phyloP scores from a whole-genome alignment of 176 grass and related monocot species.

The Triticum monococcum region DNA sequence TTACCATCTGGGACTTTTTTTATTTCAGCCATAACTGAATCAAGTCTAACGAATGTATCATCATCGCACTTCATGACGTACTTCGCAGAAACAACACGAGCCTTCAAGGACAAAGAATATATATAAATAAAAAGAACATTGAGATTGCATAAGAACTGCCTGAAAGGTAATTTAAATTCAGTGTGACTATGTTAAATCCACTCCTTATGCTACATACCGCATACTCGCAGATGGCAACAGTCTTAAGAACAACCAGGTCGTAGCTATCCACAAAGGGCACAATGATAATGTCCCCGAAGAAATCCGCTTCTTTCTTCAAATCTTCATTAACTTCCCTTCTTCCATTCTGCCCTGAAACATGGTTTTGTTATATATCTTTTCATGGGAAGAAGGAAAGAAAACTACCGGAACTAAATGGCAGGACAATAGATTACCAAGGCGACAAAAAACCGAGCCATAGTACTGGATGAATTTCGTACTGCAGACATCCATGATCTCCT shows the following conservation, averaged over 20 bases:
- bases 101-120: conserved; percentile 32
- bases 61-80: conserved; percentile 84
- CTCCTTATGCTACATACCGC: conserved; percentile 45
- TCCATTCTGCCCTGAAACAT: conserved; percentile 50
- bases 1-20: conserved; percentile 53
- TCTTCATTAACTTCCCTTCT: conserved; percentile 64
- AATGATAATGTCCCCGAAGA: conserved; percentile 75
- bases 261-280: conserved; percentile 73
- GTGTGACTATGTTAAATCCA: conserved; percentile 6
- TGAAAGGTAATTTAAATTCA: conserved; percentile 20
- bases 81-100: conserved; percentile 43
- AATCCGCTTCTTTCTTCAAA: conserved; percentile 70
- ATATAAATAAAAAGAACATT: background rate
- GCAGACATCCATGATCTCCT: conserved; percentile 85
- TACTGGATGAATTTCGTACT: conserved; percentile 59
- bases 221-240: conserved; percentile 72
- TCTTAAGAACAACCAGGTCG: conserved; percentile 81
- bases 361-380: conserved; percentile 18
- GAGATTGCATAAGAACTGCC: background rate
- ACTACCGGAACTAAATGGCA: background rate
- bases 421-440: conserved; percentile 50
- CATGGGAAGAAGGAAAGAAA: background rate
- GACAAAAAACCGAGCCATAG: conserved; percentile 74
- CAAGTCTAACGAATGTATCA: conserved; percentile 67
- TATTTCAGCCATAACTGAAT: conserved; percentile 56